phyloP scores from a whole-genome alignment of 495 filamentous ascomycete species.

The Trichoderma gamsii region DNA sequence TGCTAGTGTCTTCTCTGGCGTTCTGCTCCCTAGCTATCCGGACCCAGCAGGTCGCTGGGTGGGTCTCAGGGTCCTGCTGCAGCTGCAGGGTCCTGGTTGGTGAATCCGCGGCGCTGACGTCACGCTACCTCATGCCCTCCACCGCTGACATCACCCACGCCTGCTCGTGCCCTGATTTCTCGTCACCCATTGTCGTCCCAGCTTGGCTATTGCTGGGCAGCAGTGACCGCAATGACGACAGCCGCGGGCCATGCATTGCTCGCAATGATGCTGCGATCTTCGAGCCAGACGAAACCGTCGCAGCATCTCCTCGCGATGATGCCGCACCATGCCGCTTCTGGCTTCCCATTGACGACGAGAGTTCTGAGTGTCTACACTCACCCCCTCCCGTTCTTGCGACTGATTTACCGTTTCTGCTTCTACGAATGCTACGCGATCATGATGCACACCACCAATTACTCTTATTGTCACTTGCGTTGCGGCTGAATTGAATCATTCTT shows the following conservation, averaged over 20 bases:
- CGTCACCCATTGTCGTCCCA: background rate
- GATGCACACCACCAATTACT: background rate
- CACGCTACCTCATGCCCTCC: slow-evolving; percentile 4
- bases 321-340: background rate
- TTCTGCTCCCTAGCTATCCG: background rate
- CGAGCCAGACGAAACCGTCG: background rate
- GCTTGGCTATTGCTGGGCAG: background rate
- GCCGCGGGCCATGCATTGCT: background rate
- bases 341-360: background rate
- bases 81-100: slow-evolving; percentile 15
- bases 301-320: background rate
- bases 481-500: background rate
- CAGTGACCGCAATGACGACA: slow-evolving; percentile 8
- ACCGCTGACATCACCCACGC: slow-evolving; percentile 14
- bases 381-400: background rate
- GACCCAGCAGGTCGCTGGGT: slow-evolving; percentile 9
- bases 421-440: background rate
- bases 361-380: background rate
- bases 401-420: background rate
- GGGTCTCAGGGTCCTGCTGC: slow-evolving; percentile 15
- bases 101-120: background rate
- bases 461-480: background rate
- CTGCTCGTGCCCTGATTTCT: slow-evolving; percentile 4
- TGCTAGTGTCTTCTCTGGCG: slow-evolving; percentile 10
- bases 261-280: background rate